Conservation (phyloP, 768 basidiomycete genomes). For the Hysterangium stoloniferum region DNA sequence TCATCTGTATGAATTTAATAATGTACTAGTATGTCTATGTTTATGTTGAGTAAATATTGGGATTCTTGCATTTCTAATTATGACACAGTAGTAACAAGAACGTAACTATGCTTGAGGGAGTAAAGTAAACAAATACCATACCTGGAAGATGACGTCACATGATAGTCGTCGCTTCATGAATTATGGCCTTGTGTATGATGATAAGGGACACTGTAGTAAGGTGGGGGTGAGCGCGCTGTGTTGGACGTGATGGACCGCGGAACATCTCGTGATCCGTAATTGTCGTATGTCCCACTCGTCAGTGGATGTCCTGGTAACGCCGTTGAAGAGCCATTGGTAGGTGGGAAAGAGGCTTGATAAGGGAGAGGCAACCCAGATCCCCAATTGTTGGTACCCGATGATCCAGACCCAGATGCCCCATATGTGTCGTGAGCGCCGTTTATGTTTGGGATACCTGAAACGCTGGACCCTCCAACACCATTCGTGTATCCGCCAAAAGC, state of each 20-base stretch:
- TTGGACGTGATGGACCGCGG: not conserved
- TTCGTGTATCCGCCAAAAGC: not conserved
- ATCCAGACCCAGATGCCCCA: not conserved
- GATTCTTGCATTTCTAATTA: not conserved
- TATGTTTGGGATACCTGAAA: not conserved
- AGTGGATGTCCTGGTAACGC: not conserved
- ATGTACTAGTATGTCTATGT: conserved; percentile 1
- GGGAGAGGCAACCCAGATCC: conserved; percentile 3
- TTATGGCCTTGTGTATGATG: not conserved
- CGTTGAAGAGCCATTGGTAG: not conserved
- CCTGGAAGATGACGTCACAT: not conserved
- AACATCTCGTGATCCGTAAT: not conserved
- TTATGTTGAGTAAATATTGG: not conserved
- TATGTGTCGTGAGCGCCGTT: not conserved
- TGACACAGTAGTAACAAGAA: not conserved
- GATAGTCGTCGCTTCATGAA: not conserved
- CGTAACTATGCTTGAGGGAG: not conserved
- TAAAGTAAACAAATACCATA: not conserved
- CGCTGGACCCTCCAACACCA: not conserved
- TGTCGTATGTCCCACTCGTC: not conserved
- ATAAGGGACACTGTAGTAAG: conserved; percentile 1
- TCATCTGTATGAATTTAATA: not conserved
- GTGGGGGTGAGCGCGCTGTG: not conserved
- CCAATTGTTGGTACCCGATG: not conserved
- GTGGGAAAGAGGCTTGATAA: conserved; percentile 3